Evolutionary conservation across 2,329 filamentous ascomycete species (phyloP).

Genomic region (Penicillium nordicum): DNA sequence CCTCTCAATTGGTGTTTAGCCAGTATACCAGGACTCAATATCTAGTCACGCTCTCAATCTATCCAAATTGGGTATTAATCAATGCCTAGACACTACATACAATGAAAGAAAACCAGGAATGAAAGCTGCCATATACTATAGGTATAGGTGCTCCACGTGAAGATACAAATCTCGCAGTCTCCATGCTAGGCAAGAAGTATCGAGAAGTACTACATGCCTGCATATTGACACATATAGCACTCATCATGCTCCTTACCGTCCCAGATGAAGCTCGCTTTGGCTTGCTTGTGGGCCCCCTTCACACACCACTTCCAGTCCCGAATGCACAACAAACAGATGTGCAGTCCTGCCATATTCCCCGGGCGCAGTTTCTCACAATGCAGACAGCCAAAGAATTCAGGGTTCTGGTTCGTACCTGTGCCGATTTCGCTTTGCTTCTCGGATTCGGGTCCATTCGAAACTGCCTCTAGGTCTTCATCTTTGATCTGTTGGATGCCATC

Average conservation of each 20-base stretch:
- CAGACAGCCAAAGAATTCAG: neutral
- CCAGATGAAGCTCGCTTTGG: neutral
- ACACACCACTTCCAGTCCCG: constrained; percentile 1
- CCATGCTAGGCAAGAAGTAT: neutral
- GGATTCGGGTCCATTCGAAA: neutral
- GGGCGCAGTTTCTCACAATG: neutral
- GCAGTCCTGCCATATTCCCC: neutral
- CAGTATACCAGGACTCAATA: too few relatives aligned
- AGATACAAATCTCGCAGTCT: neutral
- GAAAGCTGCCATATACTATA: neutral
- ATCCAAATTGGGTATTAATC: too few relatives aligned
- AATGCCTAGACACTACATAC: neutral
- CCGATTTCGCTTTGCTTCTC: neutral
- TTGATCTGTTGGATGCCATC: too few relatives aligned
- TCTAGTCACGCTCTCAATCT: neutral
- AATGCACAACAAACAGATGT: neutral
- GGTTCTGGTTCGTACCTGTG: neutral
- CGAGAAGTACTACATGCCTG: neutral
- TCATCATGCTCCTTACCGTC: neutral
- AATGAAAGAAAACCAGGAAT: neutral
- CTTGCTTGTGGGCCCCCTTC: neutral
- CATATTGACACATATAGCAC: neutral
- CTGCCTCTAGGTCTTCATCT: neutral
- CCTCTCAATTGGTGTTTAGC: too few relatives aligned
- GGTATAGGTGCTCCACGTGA: neutral